Conservation (phyloP, 2,329 filamentous ascomycete species). For the Nothophoma quercina region DNA sequence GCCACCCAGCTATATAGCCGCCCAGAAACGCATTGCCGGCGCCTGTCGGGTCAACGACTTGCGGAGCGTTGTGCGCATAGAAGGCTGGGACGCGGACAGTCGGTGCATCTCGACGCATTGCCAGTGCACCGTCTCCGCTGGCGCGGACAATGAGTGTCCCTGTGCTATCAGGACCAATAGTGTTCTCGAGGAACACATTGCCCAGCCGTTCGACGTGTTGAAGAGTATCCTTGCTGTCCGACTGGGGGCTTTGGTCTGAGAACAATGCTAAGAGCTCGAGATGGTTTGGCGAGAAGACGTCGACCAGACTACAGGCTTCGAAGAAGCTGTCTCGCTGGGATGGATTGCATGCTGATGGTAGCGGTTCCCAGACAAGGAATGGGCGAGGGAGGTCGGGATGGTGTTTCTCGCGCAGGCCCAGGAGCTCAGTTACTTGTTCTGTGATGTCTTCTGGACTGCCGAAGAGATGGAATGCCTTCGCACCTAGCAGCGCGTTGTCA, state of each 20-base stretch:
- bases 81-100: slow-evolving; percentile 23
- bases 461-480: slow-evolving; percentile 30
- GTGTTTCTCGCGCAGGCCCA: slow-evolving; percentile 11
- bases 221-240: background rate
- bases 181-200: background rate
- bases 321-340: no score
- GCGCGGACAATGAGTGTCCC: slow-evolving; percentile 22
- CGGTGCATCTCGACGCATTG: background rate
- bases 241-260: background rate
- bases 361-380: slow-evolving; percentile 33
- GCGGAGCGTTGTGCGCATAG: slow-evolving; percentile 3
- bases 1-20: slow-evolving; percentile 27
- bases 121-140: slow-evolving; percentile 18
- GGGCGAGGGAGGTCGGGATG: slow-evolving; percentile 6
- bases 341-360: no score
- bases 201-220: background rate
- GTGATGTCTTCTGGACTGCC: slow-evolving; percentile 26
- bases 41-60: slow-evolving; percentile 33
- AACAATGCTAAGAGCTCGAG: slow-evolving; percentile 28
- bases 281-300: slow-evolving; percentile 38
- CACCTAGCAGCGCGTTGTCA: slow-evolving; percentile 15
- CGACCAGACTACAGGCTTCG: slow-evolving; percentile 25
- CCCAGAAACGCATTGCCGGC: slow-evolving; percentile 36
- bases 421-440: slow-evolving; percentile 21
- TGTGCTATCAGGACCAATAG: background rate